Percentiles rank a stretch among this genome's conserved stretches.
phyloP scores from a whole-genome alignment of 2,329 filamentous ascomycete genomes.

The Gaeumannomyces sp. region DNA sequence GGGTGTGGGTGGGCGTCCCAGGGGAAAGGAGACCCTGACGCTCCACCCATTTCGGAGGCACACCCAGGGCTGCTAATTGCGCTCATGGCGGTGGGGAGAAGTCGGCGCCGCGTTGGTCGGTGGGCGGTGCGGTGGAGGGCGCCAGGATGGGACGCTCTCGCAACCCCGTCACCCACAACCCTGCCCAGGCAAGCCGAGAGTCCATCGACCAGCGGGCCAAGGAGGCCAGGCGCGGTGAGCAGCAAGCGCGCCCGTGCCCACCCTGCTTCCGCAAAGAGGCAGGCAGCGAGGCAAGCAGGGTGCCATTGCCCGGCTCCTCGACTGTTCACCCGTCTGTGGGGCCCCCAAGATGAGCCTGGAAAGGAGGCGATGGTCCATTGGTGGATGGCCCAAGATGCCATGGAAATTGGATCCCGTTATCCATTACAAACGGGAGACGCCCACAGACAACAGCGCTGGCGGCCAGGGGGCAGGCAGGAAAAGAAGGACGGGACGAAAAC shows the following conservation, averaged over 20 bases:
- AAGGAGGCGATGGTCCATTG: background rate
- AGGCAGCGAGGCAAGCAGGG: background rate
- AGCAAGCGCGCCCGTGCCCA: background rate
- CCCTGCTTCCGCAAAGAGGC: background rate
- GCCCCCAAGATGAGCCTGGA: background rate
- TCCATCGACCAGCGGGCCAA: background rate
- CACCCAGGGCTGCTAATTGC: background rate
- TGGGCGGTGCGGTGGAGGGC: background rate
- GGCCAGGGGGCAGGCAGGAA: background rate
- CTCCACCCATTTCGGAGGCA: background rate
- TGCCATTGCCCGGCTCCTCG: background rate
- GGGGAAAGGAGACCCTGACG: slow-evolving; percentile 4
- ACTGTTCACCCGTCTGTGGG: background rate
- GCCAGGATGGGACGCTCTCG: background rate
- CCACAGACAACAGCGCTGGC: background rate
- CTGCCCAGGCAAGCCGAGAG: too few species aligned
- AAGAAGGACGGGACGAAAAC: background rate
- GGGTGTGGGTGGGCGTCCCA: background rate
- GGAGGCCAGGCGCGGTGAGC: too few species aligned
- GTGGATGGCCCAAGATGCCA: background rate
- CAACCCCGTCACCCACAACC: too few species aligned
- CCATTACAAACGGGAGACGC: background rate
- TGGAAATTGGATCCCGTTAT: background rate
- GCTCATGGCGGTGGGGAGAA: background rate
- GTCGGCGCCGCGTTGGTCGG: too few species aligned